These are phyloP conservation scores for Starmerella sp. DNA, from an alignment of 805 yeast genomes.

Conservation along the genomic window DNA sequence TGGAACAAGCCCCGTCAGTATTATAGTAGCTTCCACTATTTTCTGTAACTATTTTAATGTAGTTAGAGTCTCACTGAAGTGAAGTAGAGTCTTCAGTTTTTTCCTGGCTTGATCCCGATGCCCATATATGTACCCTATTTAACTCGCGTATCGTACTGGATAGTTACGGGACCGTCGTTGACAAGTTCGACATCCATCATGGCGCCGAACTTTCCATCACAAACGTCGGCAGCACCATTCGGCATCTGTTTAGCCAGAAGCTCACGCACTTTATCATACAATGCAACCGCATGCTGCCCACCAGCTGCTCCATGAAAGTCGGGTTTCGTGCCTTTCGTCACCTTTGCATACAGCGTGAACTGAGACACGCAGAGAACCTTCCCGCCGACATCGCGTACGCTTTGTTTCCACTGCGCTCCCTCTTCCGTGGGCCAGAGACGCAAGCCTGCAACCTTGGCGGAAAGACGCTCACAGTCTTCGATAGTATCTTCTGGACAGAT, in stretches of 20 bases:
- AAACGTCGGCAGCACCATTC: constrained; percentile 50
- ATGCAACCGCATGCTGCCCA: constrained; percentile 44
- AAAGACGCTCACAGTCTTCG: constrained; percentile 59
- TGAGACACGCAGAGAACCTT: constrained; percentile 82
- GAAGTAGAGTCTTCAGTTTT: too few species aligned
- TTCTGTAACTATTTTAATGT: too few species aligned
- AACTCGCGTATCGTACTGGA: constrained; percentile 55
- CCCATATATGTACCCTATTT: neutral
- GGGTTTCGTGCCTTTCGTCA: constrained; percentile 88
- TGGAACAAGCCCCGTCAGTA: too few species aligned
- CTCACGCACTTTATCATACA: constrained; percentile 39
- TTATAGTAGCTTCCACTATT: too few species aligned
- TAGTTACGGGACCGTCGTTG: constrained; percentile 92
- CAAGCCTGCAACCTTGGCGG: constrained; percentile 53
- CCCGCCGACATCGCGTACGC: constrained; percentile 52
- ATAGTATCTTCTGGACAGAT: constrained; percentile 65
- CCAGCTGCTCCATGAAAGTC: constrained; percentile 89
- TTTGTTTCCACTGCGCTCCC: constrained; percentile 68
- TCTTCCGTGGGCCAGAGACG: constrained; percentile 66
- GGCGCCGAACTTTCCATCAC: constrained; percentile 89
- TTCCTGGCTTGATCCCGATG: too few species aligned
- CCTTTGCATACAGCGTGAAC: constrained; percentile 75
- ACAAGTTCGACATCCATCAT: constrained; percentile 89
- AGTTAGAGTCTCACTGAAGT: too few species aligned
- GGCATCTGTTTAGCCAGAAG: constrained; percentile 25